Evolutionary conservation across 345 rosid species (phyloP), one percentile per base, ranked within the genome.

Genomic region (Ailanthus altissimus): DNA sequence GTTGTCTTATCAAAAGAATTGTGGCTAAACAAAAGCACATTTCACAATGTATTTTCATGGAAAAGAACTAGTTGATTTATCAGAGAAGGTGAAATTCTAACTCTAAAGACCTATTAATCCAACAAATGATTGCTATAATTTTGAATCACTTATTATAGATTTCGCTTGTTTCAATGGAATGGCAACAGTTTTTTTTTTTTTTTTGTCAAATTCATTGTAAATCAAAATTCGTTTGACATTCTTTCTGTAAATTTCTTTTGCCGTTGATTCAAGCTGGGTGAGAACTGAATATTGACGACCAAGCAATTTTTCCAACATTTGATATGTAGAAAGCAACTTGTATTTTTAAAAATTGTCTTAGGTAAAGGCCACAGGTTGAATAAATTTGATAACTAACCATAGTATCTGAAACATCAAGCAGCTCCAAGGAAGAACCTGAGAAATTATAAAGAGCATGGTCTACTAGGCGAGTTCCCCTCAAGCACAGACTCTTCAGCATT

Each of bases 361-460:
- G 71, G 72, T 28, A 43, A 62, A 47, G 57, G 43, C 36, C 62
- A 16, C 32, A 18, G 18, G 42, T 23, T 70, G 32, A 56, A 68
- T 16, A 49, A 75, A 46, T 67, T 47, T 50, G 73, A 81, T 61
- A 67, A 84, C 93, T 83, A 70, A 93, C 94, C 93, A 40, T 80
- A 20, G 97, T 93, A 80, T 89, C 79, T 40, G 94, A 87, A 72
- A 93, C 87, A 85, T 93, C 93, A 68, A 93, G 94, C 81, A 80
- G 64, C 85, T 90, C 91, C 86, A 93, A 83, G 60, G 88, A 87
- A 84, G 90, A 87, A 74, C 92, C 90, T 38, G 88, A 81, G 81
- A 90, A 88, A 65, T 75, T 84, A 84, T 75, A 83, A 38, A 93
- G 88, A 45, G 83, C 90, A 68, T 56, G 66, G 70, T 91, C 92